Conservation (phyloP, 2,329 filamentous ascomycete species). For the Aaosphaeria pasadenensis region DNA sequence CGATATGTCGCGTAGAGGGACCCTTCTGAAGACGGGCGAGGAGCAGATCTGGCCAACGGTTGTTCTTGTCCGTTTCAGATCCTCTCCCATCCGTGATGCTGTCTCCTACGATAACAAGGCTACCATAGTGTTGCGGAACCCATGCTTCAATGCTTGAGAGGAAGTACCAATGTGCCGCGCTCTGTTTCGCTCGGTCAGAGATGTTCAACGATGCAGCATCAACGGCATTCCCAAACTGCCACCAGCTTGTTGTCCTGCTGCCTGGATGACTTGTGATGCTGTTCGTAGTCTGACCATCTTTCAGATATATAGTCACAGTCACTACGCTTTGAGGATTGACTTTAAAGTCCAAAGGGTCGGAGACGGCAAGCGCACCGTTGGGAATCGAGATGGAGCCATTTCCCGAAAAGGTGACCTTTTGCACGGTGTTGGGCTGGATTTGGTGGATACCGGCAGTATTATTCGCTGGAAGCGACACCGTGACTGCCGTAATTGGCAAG, state of each 20-base stretch:
- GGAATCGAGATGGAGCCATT: constrained; percentile 51
- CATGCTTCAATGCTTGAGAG: constrained; percentile 58
- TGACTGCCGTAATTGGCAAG: constrained; percentile 58
- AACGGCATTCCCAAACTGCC: constrained; percentile 58
- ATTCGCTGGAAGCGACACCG: constrained; percentile 55
- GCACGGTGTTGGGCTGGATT: constrained; percentile 53
- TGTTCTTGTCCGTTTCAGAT: constrained; percentile 58
- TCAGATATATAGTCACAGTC: constrained; percentile 58
- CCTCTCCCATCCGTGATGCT: constrained; percentile 65
- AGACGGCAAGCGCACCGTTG: constrained; percentile 56
- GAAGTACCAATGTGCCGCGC: constrained; percentile 54
- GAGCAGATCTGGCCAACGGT: constrained; percentile 43
- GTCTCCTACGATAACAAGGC: constrained; percentile 59
- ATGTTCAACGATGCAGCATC: constrained; percentile 47
- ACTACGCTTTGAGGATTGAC: constrained; percentile 53
- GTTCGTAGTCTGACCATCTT: constrained; percentile 54
- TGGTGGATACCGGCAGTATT: constrained; percentile 53
- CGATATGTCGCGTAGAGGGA: constrained; percentile 47
- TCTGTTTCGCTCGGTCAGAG: constrained; percentile 32
- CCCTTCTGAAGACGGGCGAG: constrained; percentile 46
- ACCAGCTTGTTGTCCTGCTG: constrained; percentile 61
- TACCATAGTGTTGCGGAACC: constrained; percentile 42
- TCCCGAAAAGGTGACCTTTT: constrained; percentile 58
- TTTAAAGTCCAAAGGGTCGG: constrained; percentile 58
- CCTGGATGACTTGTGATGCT: constrained; percentile 64